Base-by-base conservation (phyloP, 306 rosid genomes). In the Nissolia schottii region DNA sequence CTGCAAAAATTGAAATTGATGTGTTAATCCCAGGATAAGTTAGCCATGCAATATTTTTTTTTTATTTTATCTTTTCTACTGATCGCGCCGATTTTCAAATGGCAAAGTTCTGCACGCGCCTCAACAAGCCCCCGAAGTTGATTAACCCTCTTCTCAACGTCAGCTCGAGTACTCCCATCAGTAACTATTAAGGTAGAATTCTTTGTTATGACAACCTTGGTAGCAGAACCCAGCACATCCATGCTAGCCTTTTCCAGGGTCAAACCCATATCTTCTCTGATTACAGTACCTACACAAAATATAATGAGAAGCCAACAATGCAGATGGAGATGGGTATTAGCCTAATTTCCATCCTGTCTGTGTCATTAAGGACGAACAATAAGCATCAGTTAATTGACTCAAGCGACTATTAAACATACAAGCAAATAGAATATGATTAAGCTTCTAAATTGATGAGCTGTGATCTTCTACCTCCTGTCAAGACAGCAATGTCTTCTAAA, bases 401-500 rank as follows among this genome's bases (percentile, higher is more conserved):
- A 38, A 29, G 3, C 14, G 23, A 10, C 48, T 43, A 32, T 29
- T 12, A 14, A 49, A 20, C 7, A 40, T 40, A 50, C 15, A 37
- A 16, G 22, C n/a, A 64, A 43, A 65, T 55, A n/a, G 53, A 27
- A 54, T n/a, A 25, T 16, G 67, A n/a, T 54, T 7, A n/a, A 65
- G 70, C 49, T 54, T 68, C 68, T 53, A 71, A 60, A 60, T 56
- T 59, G 28, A 53, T 6, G 67, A 55, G 15, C 27, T 85, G 83
- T 55, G 65, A 66, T 80, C 64, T 54, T 50, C 77, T 91, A 91
- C 98, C 98, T 88, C 98, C 96, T 7, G 96, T 91, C 83, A 91
- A 87, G 85, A 83, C 91, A 86, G 98, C 96, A 67, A 93, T 87
- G 76, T 90, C 98, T 64, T 93, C 97, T 75, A 93, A 85, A 81